A percentile compares a stretch with the other conserved stretches of the same genome.
These are phyloP conservation scores for Nasturtium officinale DNA, from an alignment of 345 rosid genomes.

Conservation along the genomic window DNA sequence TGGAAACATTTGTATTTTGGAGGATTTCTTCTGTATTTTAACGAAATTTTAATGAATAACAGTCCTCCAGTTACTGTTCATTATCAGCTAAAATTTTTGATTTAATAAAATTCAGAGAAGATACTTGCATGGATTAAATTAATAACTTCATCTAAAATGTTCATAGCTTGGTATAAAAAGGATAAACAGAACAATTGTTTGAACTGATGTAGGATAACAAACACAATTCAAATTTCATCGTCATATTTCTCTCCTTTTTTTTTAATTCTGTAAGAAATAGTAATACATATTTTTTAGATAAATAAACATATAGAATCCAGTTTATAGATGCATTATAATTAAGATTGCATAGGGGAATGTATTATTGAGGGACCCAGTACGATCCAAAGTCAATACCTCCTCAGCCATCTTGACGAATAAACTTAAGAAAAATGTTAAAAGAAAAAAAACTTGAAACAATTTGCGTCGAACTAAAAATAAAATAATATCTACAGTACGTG, in stretches of 20 bases:
- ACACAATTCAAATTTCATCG: not conserved
- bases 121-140: too few relatives aligned
- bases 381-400: conserved; percentile 37
- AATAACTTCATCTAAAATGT: too few relatives aligned
- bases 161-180: too few relatives aligned
- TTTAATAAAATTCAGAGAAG: too few relatives aligned
- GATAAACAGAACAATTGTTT: too few relatives aligned
- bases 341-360: conserved; percentile 28
- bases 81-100: too few relatives aligned
- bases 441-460: conserved; percentile 11
- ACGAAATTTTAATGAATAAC: too few relatives aligned
- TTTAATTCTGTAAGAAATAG: not conserved
- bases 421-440: too few relatives aligned
- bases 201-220: too few relatives aligned
- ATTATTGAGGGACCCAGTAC: conserved; percentile 38
- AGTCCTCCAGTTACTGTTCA: too few relatives aligned
- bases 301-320: not conserved
- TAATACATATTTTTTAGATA: not conserved
- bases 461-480: not conserved
- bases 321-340: not conserved
- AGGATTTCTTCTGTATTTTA: too few relatives aligned
- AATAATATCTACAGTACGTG: conserved; percentile 34
- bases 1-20: too few relatives aligned
- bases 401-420: conserved; percentile 14
- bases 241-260: not conserved